These are phyloP conservation scores for Fomitopsis pulvina DNA, from an alignment of 768 basidiomycete species.

Conservation along the genomic window DNA sequence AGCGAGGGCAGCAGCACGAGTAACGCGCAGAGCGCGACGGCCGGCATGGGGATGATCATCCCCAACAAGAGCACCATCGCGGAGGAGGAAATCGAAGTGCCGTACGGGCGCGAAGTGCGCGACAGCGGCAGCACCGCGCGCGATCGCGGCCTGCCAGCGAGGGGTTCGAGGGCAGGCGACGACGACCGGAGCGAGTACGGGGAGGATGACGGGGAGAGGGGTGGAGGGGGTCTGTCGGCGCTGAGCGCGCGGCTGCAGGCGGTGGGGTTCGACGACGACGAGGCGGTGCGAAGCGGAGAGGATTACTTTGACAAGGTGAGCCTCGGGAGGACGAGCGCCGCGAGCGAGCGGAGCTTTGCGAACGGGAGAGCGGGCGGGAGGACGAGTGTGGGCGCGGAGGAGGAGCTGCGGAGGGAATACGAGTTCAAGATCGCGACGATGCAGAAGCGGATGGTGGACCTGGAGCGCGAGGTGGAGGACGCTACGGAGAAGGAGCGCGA, in stretches of 20 bases:
- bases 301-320: constrained; percentile 70
- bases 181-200: constrained; percentile 20
- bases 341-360: constrained; percentile 47
- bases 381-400: constrained; percentile 41
- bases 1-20: constrained; percentile 41
- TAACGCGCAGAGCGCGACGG: constrained; percentile 65
- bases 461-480: constrained; percentile 70
- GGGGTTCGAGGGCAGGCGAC: constrained; percentile 19
- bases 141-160: constrained; percentile 25
- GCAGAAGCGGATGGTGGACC: constrained; percentile 64
- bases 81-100: constrained; percentile 93
- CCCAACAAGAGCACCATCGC: constrained; percentile 96
- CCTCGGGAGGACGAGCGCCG: constrained; percentile 59
- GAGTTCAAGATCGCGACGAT: constrained; percentile 92
- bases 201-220: constrained; percentile 21
- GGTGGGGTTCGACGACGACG: constrained; percentile 47
- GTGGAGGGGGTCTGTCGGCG: constrained; percentile 51
- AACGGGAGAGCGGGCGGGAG: constrained; percentile 36
- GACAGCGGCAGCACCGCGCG: constrained; percentile 53
- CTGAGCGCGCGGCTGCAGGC: constrained; percentile 55
- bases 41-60: constrained; percentile 84
- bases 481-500: constrained; percentile 46
- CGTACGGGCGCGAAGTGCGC: constrained; percentile 69
- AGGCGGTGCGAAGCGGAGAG: constrained; percentile 45
- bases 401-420: constrained; percentile 73